Base-by-base conservation (phyloP, 345 rosid species). In the Rhizophora mangle region DNA sequence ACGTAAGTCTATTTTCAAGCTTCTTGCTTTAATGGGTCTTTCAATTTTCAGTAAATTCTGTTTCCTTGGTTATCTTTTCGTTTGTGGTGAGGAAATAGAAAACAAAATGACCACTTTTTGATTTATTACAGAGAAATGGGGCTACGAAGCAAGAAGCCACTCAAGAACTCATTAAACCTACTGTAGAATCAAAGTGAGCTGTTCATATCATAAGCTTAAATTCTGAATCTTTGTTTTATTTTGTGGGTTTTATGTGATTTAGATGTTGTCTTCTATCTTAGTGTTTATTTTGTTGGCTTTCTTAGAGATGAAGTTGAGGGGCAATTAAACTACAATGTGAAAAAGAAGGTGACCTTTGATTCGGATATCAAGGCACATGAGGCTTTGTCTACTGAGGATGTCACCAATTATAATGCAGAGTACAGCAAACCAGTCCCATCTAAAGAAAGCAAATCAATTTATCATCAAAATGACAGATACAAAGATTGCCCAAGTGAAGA, bases 261-360 rank as follows among this genome's bases (percentile, higher is more conserved):
- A 21, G 26, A 5, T 65, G 47, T 37, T 26, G 4, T 55, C 3
- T 32, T 26, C 34, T 15, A 30, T 61, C 49, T 22, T 24, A 6
- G 5, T n/a, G 11, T 34, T 56, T 30, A 47, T 47, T n/a, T 54
- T 54, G 6, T 37, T 63, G 21, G 47, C 32, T 53, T 34, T 69
- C 13, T 22, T 60, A 71, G 76, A 39, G 70, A 68, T 52, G 63
- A 63, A 55, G 24, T 27, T 21, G 63, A 32, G 61, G 63, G 64
- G 52, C 57, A 63, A 64, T 13, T 46, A 46, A 68, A 58, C 56
- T 72, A 60, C 67, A n/a, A 53, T 52, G 57, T 6, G 60, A 24
- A 71, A 67, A 65, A 20, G 60, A 53, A 71, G 29, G 72, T 62
- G 60, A 26, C 69, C 13, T 62, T 76, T 56, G 57, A 71, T 43